Evolutionary conservation across 805 yeast species (phyloP), one percentile per base, ranked within the genome.

Genomic region (Grigorovia yakushimaensis): DNA sequence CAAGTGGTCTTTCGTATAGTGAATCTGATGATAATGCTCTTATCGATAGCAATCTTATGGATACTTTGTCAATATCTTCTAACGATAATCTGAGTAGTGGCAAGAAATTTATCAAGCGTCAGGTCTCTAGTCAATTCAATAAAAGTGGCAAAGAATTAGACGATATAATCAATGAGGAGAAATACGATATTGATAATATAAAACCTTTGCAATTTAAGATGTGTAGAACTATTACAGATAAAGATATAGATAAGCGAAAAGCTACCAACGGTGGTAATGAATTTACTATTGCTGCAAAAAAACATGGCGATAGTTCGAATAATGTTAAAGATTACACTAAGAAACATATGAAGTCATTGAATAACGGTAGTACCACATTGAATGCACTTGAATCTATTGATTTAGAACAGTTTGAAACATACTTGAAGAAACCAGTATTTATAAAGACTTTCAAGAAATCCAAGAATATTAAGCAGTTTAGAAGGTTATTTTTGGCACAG

Each of bases 401-500:
- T 49, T 69, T 69, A 17, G 69, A 66, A 5, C 72, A 70, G 45
- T 61, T 68, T 50, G 64, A 69, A 17, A 61, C 71, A 46, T 70
- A 76, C 30, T 61, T 78, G 23, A 65, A 67, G 35, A 69, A 74
- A 37, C 84, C 87, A n/a, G 74, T 71, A 47, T 76, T 80, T 59
- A 68, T 79, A 36, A 76, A 73, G 56, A 64, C 73, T 8, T 69
- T 71, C 51, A 72, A 72, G 49, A 73, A 70, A 51, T 70, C 76
- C 43, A 73, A 70, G 47, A 66, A 68, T 35, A 65, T 79, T 23
- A 76, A 68, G 41, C 69, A 73, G 9, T 67, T 78, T 48, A 69
- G 73, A 49, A 70, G 81, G 51, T 59, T 82, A 49, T 81, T 82
- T 46, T 59, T 82, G 30, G 84, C 87, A 1, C 91, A 83, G 57